Conservation (phyloP, 164 flowering plant species). For the Dillenia turbinata region DNA sequence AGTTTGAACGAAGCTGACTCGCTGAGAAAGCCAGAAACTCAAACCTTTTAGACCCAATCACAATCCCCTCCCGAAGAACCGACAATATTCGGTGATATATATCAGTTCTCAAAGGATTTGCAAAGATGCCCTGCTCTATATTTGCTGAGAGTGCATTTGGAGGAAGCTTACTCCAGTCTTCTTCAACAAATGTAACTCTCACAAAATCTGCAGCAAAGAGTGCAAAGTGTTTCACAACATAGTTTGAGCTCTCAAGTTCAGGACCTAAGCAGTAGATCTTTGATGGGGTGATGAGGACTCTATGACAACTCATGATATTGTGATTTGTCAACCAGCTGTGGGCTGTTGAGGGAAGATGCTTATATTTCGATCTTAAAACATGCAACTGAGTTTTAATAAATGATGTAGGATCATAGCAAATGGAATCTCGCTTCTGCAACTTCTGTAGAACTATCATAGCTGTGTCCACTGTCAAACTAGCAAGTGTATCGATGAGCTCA, state of each 20-base stretch:
- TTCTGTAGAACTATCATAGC: constrained; percentile 52
- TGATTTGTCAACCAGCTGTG: constrained; percentile 24
- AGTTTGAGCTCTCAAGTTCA: constrained; percentile 82
- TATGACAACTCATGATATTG: constrained; percentile 71
- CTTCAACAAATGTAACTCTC: constrained; percentile 92
- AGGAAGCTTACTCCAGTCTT: constrained; percentile 83
- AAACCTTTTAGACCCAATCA: constrained; percentile 68
- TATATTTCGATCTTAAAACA: constrained; percentile 14
- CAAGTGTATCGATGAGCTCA: constrained; percentile 48
- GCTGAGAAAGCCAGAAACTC: constrained; percentile 97
- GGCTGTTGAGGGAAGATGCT: constrained; percentile 23
- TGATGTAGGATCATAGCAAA: constrained; percentile 59
- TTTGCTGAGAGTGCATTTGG: constrained; percentile 50
- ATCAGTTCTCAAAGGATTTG: constrained; percentile 53
- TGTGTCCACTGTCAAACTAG: constrained; percentile 31
- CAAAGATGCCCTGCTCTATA: constrained; percentile 45
- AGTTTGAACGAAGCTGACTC: constrained; percentile 82
- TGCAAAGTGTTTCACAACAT: constrained; percentile 73
- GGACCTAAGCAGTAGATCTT: constrained; percentile 90
- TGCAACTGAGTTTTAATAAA: constrained; percentile 40
- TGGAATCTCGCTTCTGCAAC: constrained; percentile 52
- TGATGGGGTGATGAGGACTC: constrained; percentile 77
- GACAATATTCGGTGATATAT: constrained; percentile 69
- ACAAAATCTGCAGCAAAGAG: constrained; percentile 74
- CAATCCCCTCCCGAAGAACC: constrained; percentile 66